A percentile compares a stretch with the other conserved stretches of the same genome.
These are phyloP conservation scores for Claviceps africana DNA, from an alignment of 2,329 filamentous ascomycete species.

Conservation along the genomic window DNA sequence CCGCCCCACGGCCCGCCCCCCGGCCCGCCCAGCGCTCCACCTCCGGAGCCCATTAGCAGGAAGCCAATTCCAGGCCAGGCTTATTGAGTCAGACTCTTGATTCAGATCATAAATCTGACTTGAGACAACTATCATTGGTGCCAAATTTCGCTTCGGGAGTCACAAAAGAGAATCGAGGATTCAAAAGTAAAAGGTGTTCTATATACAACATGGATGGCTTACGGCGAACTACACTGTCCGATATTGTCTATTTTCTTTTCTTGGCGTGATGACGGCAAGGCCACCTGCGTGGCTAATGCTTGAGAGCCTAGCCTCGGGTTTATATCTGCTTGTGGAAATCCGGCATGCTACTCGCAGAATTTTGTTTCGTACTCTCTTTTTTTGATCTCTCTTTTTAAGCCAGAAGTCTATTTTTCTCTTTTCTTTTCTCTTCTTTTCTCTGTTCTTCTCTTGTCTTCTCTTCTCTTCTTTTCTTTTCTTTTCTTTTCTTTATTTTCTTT, in stretches of 20 bases:
- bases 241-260: not conserved
- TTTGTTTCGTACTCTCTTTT: too few species aligned
- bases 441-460: too few species aligned
- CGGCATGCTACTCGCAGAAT: not conserved
- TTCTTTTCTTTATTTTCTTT: not conserved
- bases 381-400: not conserved
- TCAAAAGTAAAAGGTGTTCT: too few species aligned
- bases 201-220: constrained; percentile 4
- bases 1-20: too few species aligned
- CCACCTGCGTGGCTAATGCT: not conserved
- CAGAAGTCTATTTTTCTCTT: not conserved
- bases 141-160: constrained; percentile 8
- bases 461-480: too few species aligned
- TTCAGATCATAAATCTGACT: too few species aligned
- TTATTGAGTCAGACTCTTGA: constrained; percentile 18
- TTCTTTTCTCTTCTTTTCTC: too few species aligned
- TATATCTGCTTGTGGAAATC: not conserved
- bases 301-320: not conserved
- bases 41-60: constrained; percentile 31
- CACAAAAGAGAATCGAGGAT: constrained; percentile 4
- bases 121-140: not conserved
- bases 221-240: constrained; percentile 8
- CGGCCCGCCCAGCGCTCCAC: constrained; percentile 23
- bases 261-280: not conserved
- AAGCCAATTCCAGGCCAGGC: constrained; percentile 45